Percentiles rank a stretch among this genome's conserved stretches.
phyloP scores from a whole-genome alignment of 1,284 basidiomycete species.

The Acaromyces ingoldii region DNA sequence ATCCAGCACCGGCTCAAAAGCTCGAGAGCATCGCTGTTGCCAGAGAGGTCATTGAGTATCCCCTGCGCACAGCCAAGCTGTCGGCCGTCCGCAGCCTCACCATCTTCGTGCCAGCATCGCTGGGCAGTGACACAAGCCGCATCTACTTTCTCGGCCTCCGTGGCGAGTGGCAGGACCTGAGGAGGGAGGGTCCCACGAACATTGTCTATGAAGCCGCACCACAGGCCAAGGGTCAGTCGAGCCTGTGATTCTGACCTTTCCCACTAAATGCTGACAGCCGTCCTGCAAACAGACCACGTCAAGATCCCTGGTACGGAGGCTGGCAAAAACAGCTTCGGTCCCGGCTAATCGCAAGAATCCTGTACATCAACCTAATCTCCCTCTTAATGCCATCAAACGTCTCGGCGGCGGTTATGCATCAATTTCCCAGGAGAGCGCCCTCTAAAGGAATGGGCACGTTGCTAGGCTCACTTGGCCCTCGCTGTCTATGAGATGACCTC shows the following conservation, averaged over 20 bases:
- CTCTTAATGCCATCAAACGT: no score
- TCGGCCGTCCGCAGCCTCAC: constrained; percentile 35
- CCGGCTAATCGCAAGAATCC: no score
- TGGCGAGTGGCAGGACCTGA: constrained; percentile 23
- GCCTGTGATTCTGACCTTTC: no score
- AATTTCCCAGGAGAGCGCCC: no score
- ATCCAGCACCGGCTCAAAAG: constrained; percentile 22
- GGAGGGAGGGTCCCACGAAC: constrained; percentile 24
- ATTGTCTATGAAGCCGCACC: constrained; percentile 48
- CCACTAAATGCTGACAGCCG: no score
- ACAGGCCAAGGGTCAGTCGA: constrained; percentile 43
- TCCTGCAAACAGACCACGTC: constrained; percentile 37
- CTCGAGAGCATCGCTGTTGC: constrained; percentile 37
- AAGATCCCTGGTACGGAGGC: constrained; percentile 21
- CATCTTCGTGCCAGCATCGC: constrained; percentile 30
- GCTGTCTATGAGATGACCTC: constrained; percentile 24
- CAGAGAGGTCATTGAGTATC: constrained; percentile 33
- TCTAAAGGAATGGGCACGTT: no score
- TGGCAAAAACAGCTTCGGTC: constrained; percentile 25
- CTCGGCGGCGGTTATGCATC: no score
- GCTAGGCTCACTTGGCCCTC: no score
- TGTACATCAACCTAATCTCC: no score
- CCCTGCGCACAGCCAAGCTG: constrained; percentile 41
- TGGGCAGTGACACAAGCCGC: constrained; percentile 21
- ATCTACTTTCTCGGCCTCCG: constrained; percentile 46